A percentile compares a stretch with the other conserved stretches of the same genome.
These are phyloP conservation scores for Bimuria novae-zelandiae DNA, from an alignment of 2,329 filamentous ascomycete species.

Conservation along the genomic window DNA sequence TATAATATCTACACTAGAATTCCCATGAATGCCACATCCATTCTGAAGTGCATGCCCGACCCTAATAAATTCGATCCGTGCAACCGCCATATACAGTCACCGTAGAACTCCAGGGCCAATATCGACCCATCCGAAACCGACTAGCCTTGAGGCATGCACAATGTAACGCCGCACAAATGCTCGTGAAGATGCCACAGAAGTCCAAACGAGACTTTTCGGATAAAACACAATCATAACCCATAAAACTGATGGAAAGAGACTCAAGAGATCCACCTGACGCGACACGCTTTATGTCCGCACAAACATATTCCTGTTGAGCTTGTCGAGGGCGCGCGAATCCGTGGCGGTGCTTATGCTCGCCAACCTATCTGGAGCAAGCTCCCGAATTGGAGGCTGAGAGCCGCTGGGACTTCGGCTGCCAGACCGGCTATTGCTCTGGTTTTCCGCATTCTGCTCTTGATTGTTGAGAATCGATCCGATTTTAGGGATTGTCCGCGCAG, in stretches of 20 bases:
- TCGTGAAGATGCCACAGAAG: constrained; percentile 9
- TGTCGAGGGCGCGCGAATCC: constrained; percentile 38
- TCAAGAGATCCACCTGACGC: background rate
- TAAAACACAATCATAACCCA: background rate
- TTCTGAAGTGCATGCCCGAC: background rate
- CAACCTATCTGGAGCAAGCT: constrained; percentile 38
- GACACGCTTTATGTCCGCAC: constrained; percentile 28
- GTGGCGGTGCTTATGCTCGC: constrained; percentile 39
- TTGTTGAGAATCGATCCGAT: constrained; percentile 41
- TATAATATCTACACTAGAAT: background rate
- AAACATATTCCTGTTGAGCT: constrained; percentile 40
- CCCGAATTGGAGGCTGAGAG: constrained; percentile 33
- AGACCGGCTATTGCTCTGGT: constrained; percentile 43
- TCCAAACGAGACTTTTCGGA: constrained; percentile 8
- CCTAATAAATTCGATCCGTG: background rate
- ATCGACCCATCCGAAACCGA: background rate
- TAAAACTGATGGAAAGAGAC: background rate
- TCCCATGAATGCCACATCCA: background rate
- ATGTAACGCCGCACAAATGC: constrained; percentile 36
- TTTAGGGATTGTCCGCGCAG: constrained; percentile 54
- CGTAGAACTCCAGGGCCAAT: constrained; percentile 8
- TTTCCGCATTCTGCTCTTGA: constrained; percentile 33
- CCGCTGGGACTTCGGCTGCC: constrained; percentile 49
- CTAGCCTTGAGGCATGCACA: background rate
- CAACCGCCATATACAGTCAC: background rate